These are phyloP conservation scores for Fusarium proliferatum DNA, from an alignment of 2,329 filamentous ascomycete genomes.

Conservation along the genomic window DNA sequence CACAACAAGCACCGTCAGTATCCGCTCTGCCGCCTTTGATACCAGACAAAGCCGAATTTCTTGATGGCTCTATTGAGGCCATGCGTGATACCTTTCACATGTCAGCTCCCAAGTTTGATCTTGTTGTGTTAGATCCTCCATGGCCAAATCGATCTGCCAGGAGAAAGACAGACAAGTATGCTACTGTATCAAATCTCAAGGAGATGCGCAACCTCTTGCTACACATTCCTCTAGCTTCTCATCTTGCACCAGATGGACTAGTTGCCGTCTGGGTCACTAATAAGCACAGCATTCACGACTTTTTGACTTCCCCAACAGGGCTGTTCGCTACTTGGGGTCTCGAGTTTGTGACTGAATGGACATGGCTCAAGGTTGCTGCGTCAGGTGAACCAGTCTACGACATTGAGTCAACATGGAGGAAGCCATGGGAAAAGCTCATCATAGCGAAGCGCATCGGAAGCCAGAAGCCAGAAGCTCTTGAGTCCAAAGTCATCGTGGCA, in stretches of 20 bases:
- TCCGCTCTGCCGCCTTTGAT: slow-evolving; percentile 44
- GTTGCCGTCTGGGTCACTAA: slow-evolving; percentile 85
- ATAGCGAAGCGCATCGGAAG: slow-evolving; percentile 62
- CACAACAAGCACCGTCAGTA: slow-evolving; percentile 11
- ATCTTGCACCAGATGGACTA: slow-evolving; percentile 65
- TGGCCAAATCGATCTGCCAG: slow-evolving; percentile 84
- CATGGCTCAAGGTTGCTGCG: slow-evolving; percentile 79
- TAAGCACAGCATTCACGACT: slow-evolving; percentile 67
- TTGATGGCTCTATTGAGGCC: slow-evolving; percentile 61
- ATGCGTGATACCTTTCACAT: slow-evolving; percentile 55
- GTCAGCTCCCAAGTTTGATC: slow-evolving; percentile 66
- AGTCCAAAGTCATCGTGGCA: slow-evolving; percentile 69
- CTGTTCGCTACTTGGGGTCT: slow-evolving; percentile 76
- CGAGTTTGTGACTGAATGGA: slow-evolving; percentile 75
- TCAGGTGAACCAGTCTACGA: slow-evolving; percentile 72
- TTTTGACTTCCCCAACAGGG: slow-evolving; percentile 63
- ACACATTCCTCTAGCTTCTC: slow-evolving; percentile 65
- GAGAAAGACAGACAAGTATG: slow-evolving; percentile 64
- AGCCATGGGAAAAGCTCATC: slow-evolving; percentile 80
- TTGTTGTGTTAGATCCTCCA: slow-evolving; percentile 80
- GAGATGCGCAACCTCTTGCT: slow-evolving; percentile 63
- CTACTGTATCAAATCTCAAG: slow-evolving; percentile 57
- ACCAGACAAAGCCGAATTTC: slow-evolving; percentile 56
- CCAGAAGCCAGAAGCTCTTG: slow-evolving; percentile 40
- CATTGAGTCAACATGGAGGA: slow-evolving; percentile 72